Conservation (phyloP, 2,329 filamentous ascomycete species). For the Paecilomyces sp. region DNA sequence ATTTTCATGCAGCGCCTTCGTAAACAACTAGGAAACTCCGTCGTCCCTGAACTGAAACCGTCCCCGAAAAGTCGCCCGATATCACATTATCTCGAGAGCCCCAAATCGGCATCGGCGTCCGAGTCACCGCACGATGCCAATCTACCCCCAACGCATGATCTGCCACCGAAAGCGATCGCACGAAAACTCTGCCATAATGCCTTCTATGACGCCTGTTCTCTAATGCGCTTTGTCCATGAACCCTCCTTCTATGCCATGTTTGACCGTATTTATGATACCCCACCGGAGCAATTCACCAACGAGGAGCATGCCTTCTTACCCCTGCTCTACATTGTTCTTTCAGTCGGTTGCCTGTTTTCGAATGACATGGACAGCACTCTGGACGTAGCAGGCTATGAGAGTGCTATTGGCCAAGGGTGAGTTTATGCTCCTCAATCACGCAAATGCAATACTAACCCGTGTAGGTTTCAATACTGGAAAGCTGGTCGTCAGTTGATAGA, state of each 20-base stretch:
- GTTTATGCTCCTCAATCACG: slow-evolving; percentile 6
- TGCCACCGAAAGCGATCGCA: slow-evolving; percentile 59
- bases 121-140: slow-evolving; percentile 57
- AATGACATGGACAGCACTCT: slow-evolving; percentile 47
- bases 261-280: slow-evolving; percentile 67
- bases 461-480: slow-evolving; percentile 67
- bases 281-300: slow-evolving; percentile 54
- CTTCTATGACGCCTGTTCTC: slow-evolving; percentile 54
- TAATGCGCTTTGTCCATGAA: slow-evolving; percentile 69
- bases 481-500: slow-evolving; percentile 58
- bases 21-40: slow-evolving; percentile 73
- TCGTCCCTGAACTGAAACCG: slow-evolving; percentile 55
- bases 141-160: slow-evolving; percentile 51
- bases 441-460: slow-evolving; percentile 4
- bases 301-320: slow-evolving; percentile 64
- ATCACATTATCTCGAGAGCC: slow-evolving; percentile 61
- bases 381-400: slow-evolving; percentile 40
- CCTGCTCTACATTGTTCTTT: slow-evolving; percentile 62
- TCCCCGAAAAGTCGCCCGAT: slow-evolving; percentile 43
- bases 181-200: slow-evolving; percentile 52
- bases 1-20: slow-evolving; percentile 83
- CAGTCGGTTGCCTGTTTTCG: slow-evolving; percentile 67
- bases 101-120: slow-evolving; percentile 54
- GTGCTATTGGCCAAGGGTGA: slow-evolving; percentile 51
- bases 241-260: slow-evolving; percentile 74